Conservation (phyloP, 192 early-diverging fungal genomes). For the Coemansia sp. region DNA sequence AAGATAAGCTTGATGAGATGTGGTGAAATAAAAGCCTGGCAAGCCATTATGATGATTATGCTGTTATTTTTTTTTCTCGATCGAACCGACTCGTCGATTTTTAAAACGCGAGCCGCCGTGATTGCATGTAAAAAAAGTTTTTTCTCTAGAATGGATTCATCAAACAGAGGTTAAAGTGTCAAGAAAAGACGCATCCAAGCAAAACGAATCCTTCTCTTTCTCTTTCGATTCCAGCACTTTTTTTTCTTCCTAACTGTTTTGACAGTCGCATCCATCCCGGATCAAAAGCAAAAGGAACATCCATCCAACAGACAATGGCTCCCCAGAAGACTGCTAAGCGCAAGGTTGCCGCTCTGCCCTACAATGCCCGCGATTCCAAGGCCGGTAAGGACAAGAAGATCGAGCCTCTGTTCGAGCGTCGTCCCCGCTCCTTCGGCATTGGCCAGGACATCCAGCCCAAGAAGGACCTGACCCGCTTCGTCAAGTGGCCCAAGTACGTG, state of each 20-base stretch:
- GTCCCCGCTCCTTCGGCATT: constrained; percentile 92
- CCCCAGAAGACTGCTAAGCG: constrained; percentile 68
- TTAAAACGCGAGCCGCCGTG: background rate
- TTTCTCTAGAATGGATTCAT: constrained; percentile 2
- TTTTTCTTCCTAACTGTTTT: constrained; percentile 4
- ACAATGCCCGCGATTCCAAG: constrained; percentile 72
- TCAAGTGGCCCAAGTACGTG: constrained; percentile 99
- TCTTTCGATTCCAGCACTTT: constrained; percentile 18
- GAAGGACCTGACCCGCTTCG: constrained; percentile 93
- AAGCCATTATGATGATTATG: too few relatives aligned
- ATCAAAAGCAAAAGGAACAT: constrained; percentile 10
- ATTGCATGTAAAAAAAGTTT: background rate
- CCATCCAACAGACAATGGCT: constrained; percentile 36
- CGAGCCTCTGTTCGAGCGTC: constrained; percentile 95
- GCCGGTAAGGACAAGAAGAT: constrained; percentile 64
- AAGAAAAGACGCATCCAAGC: background rate
- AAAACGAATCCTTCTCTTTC: constrained; percentile 23
- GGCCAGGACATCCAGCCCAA: constrained; percentile 97
- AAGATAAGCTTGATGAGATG: too few relatives aligned
- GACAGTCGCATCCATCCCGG: constrained; percentile 37
- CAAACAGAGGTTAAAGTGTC: background rate
- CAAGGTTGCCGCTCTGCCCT: constrained; percentile 93
- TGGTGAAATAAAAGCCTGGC: background rate
- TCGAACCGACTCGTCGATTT: background rate
- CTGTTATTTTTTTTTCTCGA: background rate